A percentile compares a stretch with the other conserved stretches of the same genome.
Conservation (phyloP, 148 eudicot genomes). For the Rhododendron henanense region DNA sequence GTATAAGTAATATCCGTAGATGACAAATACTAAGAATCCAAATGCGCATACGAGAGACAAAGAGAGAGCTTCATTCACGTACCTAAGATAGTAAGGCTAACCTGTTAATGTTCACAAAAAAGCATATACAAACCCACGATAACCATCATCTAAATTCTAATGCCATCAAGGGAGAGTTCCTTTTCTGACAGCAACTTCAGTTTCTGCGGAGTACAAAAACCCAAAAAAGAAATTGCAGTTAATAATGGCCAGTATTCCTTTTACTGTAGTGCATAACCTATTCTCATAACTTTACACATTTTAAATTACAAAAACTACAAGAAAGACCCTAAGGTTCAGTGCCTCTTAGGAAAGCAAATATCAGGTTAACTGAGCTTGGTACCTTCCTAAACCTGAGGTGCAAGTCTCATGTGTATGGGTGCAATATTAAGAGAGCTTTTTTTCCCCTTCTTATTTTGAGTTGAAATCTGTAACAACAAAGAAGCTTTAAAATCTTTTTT, state of each 20-base stretch:
- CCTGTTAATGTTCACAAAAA: constrained; percentile 6
- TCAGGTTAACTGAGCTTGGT: neutral
- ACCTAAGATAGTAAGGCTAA: neutral
- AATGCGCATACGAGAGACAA: too few species aligned
- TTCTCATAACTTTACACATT: neutral
- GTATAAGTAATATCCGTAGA: neutral
- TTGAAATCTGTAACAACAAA: neutral
- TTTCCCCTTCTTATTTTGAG: neutral
- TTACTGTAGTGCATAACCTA: neutral
- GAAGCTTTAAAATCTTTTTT: neutral
- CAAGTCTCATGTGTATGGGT: neutral
- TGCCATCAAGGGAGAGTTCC: constrained; percentile 32
- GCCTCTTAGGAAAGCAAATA: neutral
- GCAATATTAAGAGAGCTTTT: neutral
- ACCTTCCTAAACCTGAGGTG: neutral
- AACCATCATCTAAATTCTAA: constrained; percentile 25
- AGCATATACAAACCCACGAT: neutral
- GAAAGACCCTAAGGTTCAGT: neutral
- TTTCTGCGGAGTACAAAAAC: constrained; percentile 36
- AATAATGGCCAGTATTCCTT: neutral
- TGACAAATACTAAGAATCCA: neutral
- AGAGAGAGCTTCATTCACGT: neutral
- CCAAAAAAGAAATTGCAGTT: neutral
- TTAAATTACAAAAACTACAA: neutral
- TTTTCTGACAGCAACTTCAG: constrained; percentile 53